Percentiles rank a stretch among this genome's conserved stretches.
These are phyloP conservation scores for Sarocladium oryzae DNA, from an alignment of 2,329 filamentous ascomycete species.

Conservation along the genomic window DNA sequence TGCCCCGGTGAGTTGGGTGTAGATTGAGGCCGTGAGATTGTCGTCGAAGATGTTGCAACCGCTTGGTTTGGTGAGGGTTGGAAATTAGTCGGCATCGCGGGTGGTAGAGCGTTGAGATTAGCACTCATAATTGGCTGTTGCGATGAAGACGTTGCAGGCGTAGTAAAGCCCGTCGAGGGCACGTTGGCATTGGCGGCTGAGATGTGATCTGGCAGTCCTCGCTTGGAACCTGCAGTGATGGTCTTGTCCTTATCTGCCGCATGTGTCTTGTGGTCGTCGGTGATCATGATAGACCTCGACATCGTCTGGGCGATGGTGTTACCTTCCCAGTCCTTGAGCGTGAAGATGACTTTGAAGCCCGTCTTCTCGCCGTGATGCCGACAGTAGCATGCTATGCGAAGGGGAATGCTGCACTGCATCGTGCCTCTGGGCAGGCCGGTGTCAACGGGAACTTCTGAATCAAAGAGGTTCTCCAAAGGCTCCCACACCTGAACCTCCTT, in stretches of 20 bases:
- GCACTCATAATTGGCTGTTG: not conserved
- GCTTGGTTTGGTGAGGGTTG: constrained; percentile 25
- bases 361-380: constrained; percentile 90
- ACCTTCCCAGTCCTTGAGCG: constrained; percentile 74
- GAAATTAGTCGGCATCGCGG: not conserved
- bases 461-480: constrained; percentile 27
- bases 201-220: not conserved
- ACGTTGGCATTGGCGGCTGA: constrained; percentile 19
- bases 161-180: not conserved
- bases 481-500: constrained; percentile 82
- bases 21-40: constrained; percentile 43
- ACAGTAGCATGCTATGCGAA: constrained; percentile 97
- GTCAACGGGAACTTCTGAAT: constrained; percentile 54
- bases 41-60: not conserved
- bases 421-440: constrained; percentile 28
- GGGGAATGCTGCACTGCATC: constrained; percentile 42
- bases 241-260: constrained; percentile 11
- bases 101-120: not conserved
- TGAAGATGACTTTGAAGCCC: constrained; percentile 91
- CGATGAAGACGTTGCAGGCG: not conserved
- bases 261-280: constrained; percentile 94
- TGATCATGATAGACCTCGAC: constrained; percentile 89
- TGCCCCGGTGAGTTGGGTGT: constrained; percentile 67
- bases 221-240: not conserved
- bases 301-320: constrained; percentile 77